phyloP scores from a whole-genome alignment of 2,329 filamentous ascomycete species.

The Septoria linicola region DNA sequence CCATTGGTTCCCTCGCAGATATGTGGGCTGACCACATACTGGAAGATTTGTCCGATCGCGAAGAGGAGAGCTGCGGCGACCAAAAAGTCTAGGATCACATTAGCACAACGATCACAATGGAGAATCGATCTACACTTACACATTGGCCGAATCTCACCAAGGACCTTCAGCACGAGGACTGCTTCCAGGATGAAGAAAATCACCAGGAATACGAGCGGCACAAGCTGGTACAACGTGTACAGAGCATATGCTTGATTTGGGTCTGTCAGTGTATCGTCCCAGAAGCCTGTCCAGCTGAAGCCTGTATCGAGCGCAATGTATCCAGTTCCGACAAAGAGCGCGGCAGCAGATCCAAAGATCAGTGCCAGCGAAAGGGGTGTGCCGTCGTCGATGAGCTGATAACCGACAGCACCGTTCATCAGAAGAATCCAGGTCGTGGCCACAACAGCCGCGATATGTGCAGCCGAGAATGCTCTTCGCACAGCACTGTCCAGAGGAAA shows the following conservation, averaged over 20 bases:
- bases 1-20: conserved; percentile 81
- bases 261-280: conserved; percentile 54
- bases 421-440: conserved; percentile 79
- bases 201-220: conserved; percentile 84
- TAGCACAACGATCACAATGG: conserved; percentile 10
- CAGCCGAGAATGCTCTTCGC: conserved; percentile 78
- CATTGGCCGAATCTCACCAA: conserved; percentile 92
- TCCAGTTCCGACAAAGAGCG: conserved; percentile 83
- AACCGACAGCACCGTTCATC: conserved; percentile 66
- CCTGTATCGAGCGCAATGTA: conserved; percentile 96
- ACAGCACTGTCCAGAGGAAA: conserved; percentile 73
- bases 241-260: conserved; percentile 73
- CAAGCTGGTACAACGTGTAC: conserved; percentile 90
- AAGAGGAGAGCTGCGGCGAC: conserved; percentile 73
- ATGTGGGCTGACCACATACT: conserved; percentile 87
- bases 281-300: conserved; percentile 79
- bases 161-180: conserved; percentile 77
- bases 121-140: conserved; percentile 47
- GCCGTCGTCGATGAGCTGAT: conserved; percentile 89
- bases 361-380: conserved; percentile 79
- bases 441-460: conserved; percentile 85
- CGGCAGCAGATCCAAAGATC: conserved; percentile 66
- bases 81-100: conserved; percentile 64
- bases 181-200: conserved; percentile 81
- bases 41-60: conserved; percentile 90